Base-by-base conservation (phyloP, 164 flowering plant species). In the Nymphaea thermarum region DNA sequence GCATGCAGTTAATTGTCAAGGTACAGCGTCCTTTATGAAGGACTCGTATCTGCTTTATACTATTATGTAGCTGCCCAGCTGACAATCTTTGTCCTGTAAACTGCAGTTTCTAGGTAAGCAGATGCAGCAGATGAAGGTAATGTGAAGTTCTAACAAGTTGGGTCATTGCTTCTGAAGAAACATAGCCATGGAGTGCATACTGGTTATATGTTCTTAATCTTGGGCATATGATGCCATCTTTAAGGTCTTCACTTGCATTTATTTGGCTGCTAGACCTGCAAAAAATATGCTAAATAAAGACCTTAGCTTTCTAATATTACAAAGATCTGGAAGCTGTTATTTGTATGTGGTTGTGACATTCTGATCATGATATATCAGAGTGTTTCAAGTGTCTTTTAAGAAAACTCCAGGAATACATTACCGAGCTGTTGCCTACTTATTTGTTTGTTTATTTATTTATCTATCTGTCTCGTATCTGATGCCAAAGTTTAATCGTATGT, bases 1-100 rank as follows among this genome's bases (percentile, higher is more conserved):
- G 84, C 89, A 69, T 82, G 89, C 70, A 79, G 74, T 73, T 83
- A 77, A 82, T 59, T 3, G 12, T 47, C 55, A 47, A 47, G 55
- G 55, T 47, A 47, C 55, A 6, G 36, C 5, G 12, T 47, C 7
- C 12, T 14, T 47, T 7, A 7, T 47, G 55, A 47, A 47, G 11
- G 12, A 47, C 12, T 47, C 2, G 55, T 6, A 47, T 47, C 55
- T 47, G 55, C 55, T 47, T 47, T 47, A 47, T 47, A 47, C 6
- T 25, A 47, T 47, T 47, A 47, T 47, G 12, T 4, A 4, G 12
- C 7, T 47, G 55, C 7, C 7, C 7, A 6, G 55, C 12, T 47
- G 55, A 47, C 55, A 47, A 7, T 47, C 55, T 47, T 47, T 47
- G 55, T 47, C 12, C 55, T 47, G 11, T 47, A 6, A 14, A 47